Percentiles rank a stretch among this genome's conserved stretches.
Conservation (phyloP, 345 rosid genomes). For the Mallotus nudiflorus region DNA sequence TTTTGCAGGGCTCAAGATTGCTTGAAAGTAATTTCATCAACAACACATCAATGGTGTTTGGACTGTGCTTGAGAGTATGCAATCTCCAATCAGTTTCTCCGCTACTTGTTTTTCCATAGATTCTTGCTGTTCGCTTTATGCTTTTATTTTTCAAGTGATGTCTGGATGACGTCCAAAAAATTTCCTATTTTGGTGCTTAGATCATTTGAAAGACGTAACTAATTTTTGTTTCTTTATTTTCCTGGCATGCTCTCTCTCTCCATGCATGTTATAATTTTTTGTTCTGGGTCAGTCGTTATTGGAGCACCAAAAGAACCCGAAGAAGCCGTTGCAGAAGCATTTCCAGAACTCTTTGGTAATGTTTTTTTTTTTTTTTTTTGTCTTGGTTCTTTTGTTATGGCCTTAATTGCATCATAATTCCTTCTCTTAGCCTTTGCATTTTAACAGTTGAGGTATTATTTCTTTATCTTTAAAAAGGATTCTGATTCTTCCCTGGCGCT, state of each 20-base stretch:
- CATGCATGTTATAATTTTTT: slow-evolving; percentile 6
- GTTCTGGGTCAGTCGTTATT: slow-evolving; percentile 56
- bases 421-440: neutral
- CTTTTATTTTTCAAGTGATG: neutral
- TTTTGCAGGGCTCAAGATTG: slow-evolving; percentile 82
- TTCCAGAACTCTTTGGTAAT: slow-evolving; percentile 83
- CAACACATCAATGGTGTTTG: slow-evolving; percentile 91
- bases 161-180: neutral
- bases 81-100: slow-evolving; percentile 15
- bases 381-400: slow-evolving; percentile 1
- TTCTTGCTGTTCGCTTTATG: slow-evolving; percentile 12
- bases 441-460: neutral
- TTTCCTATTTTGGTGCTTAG: neutral
- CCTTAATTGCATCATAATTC: neutral
- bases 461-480: neutral
- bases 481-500: neutral
- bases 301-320: slow-evolving; percentile 91
- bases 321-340: slow-evolving; percentile 83
- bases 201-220: neutral
- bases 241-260: neutral
- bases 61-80: slow-evolving; percentile 82
- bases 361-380: neutral
- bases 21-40: slow-evolving; percentile 92
- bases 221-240: neutral
- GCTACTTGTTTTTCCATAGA: slow-evolving; percentile 21